Evolutionary conservation across 306 rosid species (phyloP).

Genomic region (Gleditsia sinensis): DNA sequence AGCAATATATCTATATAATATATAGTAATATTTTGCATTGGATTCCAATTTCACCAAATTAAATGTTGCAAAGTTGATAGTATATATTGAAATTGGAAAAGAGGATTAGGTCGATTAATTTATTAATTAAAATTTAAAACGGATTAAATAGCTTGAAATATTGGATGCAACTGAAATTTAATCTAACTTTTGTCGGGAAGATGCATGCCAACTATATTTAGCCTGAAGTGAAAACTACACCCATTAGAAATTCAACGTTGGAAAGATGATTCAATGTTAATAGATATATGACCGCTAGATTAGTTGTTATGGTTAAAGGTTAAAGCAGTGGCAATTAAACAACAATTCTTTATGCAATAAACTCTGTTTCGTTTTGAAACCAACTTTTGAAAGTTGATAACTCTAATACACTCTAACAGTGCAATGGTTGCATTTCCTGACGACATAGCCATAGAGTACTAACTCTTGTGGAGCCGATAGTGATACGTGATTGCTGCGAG

Average conservation of each 20-base stretch:
- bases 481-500: too few species aligned
- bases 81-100: not conserved
- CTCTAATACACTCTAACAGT: too few species aligned
- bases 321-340: conserved; percentile 2
- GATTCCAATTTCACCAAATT: conserved; percentile 7
- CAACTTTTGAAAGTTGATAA: conserved; percentile 3
- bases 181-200: conserved; percentile 21
- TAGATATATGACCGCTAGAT: not conserved
- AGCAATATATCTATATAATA: too few species aligned
- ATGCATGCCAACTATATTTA: conserved; percentile 25
- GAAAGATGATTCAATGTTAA: not conserved
- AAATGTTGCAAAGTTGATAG: not conserved
- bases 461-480: too few species aligned
- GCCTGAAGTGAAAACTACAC: not conserved
- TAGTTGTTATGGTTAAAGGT: not conserved
- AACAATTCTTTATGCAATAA: not conserved
- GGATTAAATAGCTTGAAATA: not conserved
- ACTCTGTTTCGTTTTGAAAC: too few species aligned
- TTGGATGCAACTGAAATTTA: not conserved
- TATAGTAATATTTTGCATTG: not conserved
- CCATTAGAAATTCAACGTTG: not conserved
- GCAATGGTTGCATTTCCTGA: too few species aligned
- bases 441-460: too few species aligned
- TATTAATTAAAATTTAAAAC: not conserved
- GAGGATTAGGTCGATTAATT: not conserved